phyloP scores from a whole-genome alignment of 2,329 filamentous ascomycete genomes.

The Aotearoamyces nothofagi region DNA sequence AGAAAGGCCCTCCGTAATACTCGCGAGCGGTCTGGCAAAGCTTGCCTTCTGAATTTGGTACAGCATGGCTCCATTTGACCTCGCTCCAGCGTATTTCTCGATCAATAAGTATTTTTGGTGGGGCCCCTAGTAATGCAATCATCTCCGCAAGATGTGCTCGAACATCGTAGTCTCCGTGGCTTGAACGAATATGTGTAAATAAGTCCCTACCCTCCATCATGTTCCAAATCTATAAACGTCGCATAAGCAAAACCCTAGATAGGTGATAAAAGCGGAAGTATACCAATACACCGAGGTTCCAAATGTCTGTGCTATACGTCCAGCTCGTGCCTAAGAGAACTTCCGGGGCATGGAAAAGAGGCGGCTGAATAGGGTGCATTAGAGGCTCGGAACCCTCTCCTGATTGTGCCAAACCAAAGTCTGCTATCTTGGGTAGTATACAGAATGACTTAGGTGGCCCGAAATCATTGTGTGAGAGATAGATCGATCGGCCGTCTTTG shows the following conservation, averaged over 20 bases:
- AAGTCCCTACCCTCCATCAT: constrained; percentile 1
- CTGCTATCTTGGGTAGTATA: constrained; percentile 5
- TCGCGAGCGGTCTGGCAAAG: constrained; percentile 19
- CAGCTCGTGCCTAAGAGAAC: constrained; percentile 5
- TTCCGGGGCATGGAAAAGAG: constrained; percentile 2
- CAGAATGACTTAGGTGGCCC: constrained; percentile 5
- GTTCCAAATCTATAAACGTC: constrained; percentile 1
- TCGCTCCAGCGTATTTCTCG: constrained; percentile 5
- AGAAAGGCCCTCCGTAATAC: constrained; percentile 23
- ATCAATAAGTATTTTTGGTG: constrained; percentile 16
- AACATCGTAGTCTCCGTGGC: constrained; percentile 16
- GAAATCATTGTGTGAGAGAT: constrained; percentile 11
- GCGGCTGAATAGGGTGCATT: constrained; percentile 4
- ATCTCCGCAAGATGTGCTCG: constrained; percentile 25
- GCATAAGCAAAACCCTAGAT: not conserved
- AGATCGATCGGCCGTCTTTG: constrained; percentile 5
- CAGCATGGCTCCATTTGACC: constrained; percentile 2
- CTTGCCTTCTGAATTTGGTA: constrained; percentile 11
- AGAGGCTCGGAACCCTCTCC: constrained; percentile 4
- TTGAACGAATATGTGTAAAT: not conserved
- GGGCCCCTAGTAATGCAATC: constrained; percentile 23
- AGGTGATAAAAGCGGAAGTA: constrained; percentile 1
- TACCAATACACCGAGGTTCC: constrained; percentile 14
- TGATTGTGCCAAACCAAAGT: constrained; percentile 6
- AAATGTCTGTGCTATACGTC: constrained; percentile 13